Evolutionary conservation across 2,329 filamentous ascomycete species (phyloP).

Genomic region (Verticillium klebahnii): DNA sequence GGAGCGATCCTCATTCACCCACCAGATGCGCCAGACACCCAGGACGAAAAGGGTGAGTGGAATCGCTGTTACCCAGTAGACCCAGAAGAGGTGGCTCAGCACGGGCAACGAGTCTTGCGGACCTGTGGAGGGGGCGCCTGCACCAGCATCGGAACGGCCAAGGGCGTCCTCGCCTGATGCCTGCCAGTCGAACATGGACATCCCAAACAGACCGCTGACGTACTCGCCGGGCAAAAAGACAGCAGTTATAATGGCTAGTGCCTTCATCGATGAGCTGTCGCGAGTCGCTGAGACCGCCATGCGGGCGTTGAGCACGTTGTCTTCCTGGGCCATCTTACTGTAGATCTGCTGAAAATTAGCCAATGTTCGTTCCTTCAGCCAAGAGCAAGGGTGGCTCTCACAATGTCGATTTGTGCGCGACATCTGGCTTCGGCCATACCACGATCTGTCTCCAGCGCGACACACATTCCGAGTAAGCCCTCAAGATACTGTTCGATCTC

Average conservation of each 20-base stretch:
- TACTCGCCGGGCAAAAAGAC: slow-evolving; percentile 44
- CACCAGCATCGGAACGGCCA: slow-evolving; percentile 3
- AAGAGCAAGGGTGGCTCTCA: slow-evolving; percentile 14
- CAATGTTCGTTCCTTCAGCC: no score
- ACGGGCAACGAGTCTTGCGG: slow-evolving; percentile 21
- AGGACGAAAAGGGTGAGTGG: slow-evolving; percentile 38
- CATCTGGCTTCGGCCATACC: slow-evolving; percentile 41
- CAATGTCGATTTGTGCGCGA: slow-evolving; percentile 41
- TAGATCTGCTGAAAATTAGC: slow-evolving; percentile 30
- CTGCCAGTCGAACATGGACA: slow-evolving; percentile 44
- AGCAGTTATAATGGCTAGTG: slow-evolving; percentile 41
- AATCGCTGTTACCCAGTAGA: slow-evolving; percentile 40
- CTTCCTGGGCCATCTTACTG: slow-evolving; percentile 44
- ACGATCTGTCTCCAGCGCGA: slow-evolving; percentile 39
- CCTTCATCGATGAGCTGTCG: slow-evolving; percentile 44
- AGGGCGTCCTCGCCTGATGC: slow-evolving; percentile 25
- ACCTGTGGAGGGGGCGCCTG: slow-evolving; percentile 8
- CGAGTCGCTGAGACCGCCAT: slow-evolving; percentile 34
- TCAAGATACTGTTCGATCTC: slow-evolving; percentile 43
- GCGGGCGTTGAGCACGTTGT: slow-evolving; percentile 38
- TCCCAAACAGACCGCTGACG: slow-evolving; percentile 39
- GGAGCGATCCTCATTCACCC: slow-evolving; percentile 41
- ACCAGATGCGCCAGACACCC: slow-evolving; percentile 39
- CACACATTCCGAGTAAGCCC: slow-evolving; percentile 36
- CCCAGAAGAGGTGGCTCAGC: slow-evolving; percentile 37